Base-by-base conservation (phyloP, 208 protist species). In the Kentomonas sorsogonicus region DNA sequence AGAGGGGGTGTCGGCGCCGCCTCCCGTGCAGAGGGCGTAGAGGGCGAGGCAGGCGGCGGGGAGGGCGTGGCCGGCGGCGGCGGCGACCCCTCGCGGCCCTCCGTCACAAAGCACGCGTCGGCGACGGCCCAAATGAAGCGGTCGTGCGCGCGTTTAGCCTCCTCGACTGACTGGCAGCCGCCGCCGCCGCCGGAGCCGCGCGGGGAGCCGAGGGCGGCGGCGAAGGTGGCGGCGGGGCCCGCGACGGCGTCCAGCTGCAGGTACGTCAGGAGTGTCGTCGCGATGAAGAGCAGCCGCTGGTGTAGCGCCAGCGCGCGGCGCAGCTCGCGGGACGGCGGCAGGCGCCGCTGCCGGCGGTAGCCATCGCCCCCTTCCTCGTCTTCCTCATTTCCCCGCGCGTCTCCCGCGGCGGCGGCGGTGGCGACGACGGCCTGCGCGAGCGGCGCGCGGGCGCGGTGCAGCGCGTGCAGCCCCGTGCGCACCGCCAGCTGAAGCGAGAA, bases 181-280 rank as follows among this genome's bases (percentile, higher is more conserved):
- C 70, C 34, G 22, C 63, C 61, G 18, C 48, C 34, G 48, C 40
- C n/a, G n/a, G n/a, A n/a, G n/a, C n/a, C n/a, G n/a, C n/a, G n/a
- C n/a, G n/a, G n/a, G n/a, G n/a, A n/a, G n/a, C n/a, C 58, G 40
- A 80, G 56, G 39, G 66, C 55, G 30, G 46, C 61, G 41, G 72
- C 63, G 30, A 89, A 68, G 50, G 74, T 55, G n/a, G 63, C 25
- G 13, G 72, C 74, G 53, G 61, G 60, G 43, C 74, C 55, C 60
- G 70, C 66, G 30, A 82, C 76, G 1, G 91, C 81, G 63, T 94
- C 87, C 26, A 94, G 79, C 43, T 94, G 83, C 38, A 86, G 53
- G 65, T 94, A 84, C 36, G 87, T 72, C 23, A 66, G 63, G 23
- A 94, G 29, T 27, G 80, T 70, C 16, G 77, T 79, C 20, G 77